A percentile compares a stretch with the other conserved stretches of the same genome.
Conservation (phyloP, 139 green algal genomes). For the Microglena sp. region DNA sequence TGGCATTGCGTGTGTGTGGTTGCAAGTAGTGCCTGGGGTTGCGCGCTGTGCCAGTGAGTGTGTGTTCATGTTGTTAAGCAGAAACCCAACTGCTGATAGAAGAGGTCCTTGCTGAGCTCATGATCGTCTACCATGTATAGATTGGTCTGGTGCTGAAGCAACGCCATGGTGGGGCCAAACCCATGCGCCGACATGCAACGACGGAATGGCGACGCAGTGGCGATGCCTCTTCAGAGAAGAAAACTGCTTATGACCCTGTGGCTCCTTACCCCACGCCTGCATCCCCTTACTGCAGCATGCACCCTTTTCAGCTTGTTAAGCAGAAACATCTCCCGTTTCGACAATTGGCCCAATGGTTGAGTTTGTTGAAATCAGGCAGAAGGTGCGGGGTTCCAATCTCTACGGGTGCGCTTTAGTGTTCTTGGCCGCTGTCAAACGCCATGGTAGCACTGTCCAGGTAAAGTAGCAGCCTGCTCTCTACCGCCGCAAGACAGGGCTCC, state of each 20-base stretch:
- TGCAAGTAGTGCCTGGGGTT: not conserved
- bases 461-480: too few relatives aligned
- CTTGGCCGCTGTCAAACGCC: too few relatives aligned
- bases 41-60: not conserved
- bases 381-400: too few relatives aligned
- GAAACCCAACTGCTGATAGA: conserved; percentile 65
- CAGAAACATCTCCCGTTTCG: too few relatives aligned
- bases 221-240: not conserved
- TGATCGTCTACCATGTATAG: conserved; percentile 75
- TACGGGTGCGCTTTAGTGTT: too few relatives aligned
- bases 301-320: too few relatives aligned
- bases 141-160: conserved; percentile 78
- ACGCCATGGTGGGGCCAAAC: conserved; percentile 10
- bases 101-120: conserved; percentile 60
- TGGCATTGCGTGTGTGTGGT: too few relatives aligned
- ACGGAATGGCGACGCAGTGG: not conserved
- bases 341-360: too few relatives aligned
- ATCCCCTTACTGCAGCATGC: too few relatives aligned
- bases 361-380: too few relatives aligned
- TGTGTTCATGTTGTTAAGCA: not conserved
- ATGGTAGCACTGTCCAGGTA: too few relatives aligned
- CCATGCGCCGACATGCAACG: not conserved
- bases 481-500: too few relatives aligned
- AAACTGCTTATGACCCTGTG: not conserved
- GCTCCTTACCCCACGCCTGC: not conserved